A percentile compares a stretch with the other conserved stretches of the same genome.
phyloP scores from a whole-genome alignment of 495 filamentous ascomycete genomes.

The Podospora pseudoanserina region DNA sequence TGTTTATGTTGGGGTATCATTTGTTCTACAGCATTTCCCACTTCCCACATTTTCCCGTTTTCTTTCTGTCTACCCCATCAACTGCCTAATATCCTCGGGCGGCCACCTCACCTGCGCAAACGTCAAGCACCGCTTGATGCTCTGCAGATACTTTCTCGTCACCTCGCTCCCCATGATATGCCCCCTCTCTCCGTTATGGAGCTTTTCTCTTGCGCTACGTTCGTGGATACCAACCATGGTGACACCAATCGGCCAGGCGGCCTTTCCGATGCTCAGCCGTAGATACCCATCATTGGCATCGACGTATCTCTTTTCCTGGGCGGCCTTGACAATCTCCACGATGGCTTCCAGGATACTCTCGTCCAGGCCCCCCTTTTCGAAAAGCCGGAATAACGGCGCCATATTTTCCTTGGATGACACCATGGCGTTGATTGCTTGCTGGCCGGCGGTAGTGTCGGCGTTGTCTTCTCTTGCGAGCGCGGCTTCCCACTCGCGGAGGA shows the following conservation, averaged over 20 bases:
- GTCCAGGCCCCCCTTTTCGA: constrained; percentile 75
- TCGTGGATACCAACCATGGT: constrained; percentile 99
- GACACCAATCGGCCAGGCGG: constrained; percentile 98
- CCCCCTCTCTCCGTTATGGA: constrained; percentile 85
- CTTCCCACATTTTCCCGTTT: not conserved
- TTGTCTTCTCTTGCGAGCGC: constrained; percentile 70
- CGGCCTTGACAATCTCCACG: constrained; percentile 88
- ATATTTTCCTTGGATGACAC: constrained; percentile 78
- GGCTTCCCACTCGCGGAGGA: constrained; percentile 79
- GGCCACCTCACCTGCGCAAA: constrained; percentile 97
- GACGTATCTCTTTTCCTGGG: constrained; percentile 86
- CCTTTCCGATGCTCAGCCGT: constrained; percentile 91
- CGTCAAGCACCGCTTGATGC: constrained; percentile 93
- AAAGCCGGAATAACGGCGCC: constrained; percentile 82
- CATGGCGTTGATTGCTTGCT: constrained; percentile 74
- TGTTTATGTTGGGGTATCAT: constrained; percentile 17
- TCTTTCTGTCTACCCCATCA: constrained; percentile 73
- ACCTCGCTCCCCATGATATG: constrained; percentile 97
- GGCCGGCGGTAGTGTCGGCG: constrained; percentile 70
- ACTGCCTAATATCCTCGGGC: constrained; percentile 83
- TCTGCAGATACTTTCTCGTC: constrained; percentile 93
- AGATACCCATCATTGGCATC: constrained; percentile 96
- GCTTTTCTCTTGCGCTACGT: constrained; percentile 87
- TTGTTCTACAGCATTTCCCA: not conserved
- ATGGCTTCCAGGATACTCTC: constrained; percentile 76